A percentile compares a stretch with the other conserved stretches of the same genome.
These are phyloP conservation scores for Closterium sp. DNA, from an alignment of 139 green algal genomes.

Conservation along the genomic window DNA sequence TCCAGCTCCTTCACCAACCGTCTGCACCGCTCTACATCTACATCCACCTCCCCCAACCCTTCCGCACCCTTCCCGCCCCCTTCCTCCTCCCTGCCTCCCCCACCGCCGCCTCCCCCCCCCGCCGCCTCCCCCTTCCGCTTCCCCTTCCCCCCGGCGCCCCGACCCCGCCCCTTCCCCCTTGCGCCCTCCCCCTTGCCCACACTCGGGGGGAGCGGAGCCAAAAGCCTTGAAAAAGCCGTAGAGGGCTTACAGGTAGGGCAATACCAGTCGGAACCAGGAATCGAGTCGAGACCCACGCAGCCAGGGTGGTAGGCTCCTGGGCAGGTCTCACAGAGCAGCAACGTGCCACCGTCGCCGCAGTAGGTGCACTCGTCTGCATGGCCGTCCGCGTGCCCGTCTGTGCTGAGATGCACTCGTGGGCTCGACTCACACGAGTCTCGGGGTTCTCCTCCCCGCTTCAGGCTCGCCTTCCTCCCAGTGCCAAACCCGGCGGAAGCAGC, in stretches of 20 bases:
- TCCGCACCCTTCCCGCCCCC: neutral
- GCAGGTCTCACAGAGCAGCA: slow-evolving; percentile 38
- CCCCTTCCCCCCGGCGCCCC: neutral
- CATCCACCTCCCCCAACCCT: neutral
- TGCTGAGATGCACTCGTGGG: neutral
- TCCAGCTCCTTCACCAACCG: slow-evolving; percentile 54
- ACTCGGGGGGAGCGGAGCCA: neutral
- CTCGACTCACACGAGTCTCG: neutral
- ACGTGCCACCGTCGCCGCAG: slow-evolving; percentile 28
- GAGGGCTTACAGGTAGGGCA: slow-evolving; percentile 65
- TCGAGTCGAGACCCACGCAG: slow-evolving; percentile 13
- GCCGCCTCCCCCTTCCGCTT: neutral
- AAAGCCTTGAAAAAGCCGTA: neutral
- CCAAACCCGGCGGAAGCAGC: neutral
- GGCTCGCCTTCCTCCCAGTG: neutral
- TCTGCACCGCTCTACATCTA: slow-evolving; percentile 16
- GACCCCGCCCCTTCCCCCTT: neutral
- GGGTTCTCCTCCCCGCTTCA: neutral
- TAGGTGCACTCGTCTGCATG: slow-evolving; percentile 16
- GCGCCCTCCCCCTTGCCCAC: neutral
- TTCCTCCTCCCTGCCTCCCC: neutral
- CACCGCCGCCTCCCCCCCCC: no score
- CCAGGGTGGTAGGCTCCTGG: slow-evolving; percentile 40
- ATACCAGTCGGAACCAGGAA: slow-evolving; percentile 47
- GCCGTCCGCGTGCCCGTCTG: neutral